Percentiles rank a stretch among this genome's conserved stretches.
Evolutionary conservation across 371 early-diverging fungal species (phyloP).

Genomic region (Umbelopsis sp.): DNA sequence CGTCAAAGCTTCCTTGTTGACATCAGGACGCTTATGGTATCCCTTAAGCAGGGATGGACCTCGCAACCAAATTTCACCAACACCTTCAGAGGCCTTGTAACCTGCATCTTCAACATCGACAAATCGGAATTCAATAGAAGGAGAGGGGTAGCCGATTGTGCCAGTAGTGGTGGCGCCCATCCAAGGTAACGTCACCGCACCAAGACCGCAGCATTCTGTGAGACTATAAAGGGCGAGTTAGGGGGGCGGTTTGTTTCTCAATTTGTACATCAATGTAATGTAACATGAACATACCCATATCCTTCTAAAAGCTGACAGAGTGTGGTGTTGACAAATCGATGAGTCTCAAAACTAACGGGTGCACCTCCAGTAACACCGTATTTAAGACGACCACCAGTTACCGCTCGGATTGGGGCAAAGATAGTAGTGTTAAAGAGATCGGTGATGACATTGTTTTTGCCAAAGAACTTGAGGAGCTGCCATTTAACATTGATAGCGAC

Average conservation of each 20-base stretch:
- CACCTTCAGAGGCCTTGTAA: conserved; percentile 71
- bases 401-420: conserved; percentile 77
- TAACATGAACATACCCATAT: conserved; percentile 55
- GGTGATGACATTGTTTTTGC: conserved; percentile 64
- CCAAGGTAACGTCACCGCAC: conserved; percentile 52
- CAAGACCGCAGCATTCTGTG: conserved; percentile 56
- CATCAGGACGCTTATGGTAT: conserved; percentile 80
- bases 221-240: conserved; percentile 39
- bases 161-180: conserved; percentile 48
- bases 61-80: conserved; percentile 86
- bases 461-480: conserved; percentile 59
- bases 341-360: conserved; percentile 84
- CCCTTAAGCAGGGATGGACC: conserved; percentile 92
- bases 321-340: conserved; percentile 79
- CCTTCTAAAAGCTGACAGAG: conserved; percentile 81
- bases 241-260: no score
- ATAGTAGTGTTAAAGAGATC: conserved; percentile 73
- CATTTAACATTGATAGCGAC: conserved; percentile 75
- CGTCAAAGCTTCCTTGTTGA: conserved; percentile 80
- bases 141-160: conserved; percentile 76
- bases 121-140: conserved; percentile 80
- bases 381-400: conserved; percentile 88
- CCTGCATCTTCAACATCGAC: conserved; percentile 81
- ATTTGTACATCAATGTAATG: no score
- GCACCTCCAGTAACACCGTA: conserved; percentile 93